Evolutionary conservation across 2,329 filamentous ascomycete genomes (phyloP).

Genomic region (Chrysoporthe cubensis): DNA sequence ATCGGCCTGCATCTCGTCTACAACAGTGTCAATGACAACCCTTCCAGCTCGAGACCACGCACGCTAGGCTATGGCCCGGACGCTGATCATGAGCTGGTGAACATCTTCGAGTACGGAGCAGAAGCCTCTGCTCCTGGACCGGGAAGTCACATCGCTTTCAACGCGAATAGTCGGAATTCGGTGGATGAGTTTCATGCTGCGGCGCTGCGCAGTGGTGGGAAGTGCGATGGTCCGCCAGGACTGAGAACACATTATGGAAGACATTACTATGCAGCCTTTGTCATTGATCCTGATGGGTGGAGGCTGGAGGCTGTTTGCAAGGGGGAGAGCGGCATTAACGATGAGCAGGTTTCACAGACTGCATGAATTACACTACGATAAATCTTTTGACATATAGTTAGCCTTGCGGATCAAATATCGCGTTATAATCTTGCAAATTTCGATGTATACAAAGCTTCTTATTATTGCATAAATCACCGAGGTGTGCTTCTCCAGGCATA

Average conservation of each 20-base stretch:
- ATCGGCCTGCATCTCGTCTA: slow-evolving; percentile 38
- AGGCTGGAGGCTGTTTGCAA: not conserved
- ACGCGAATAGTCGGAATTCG: slow-evolving; percentile 36
- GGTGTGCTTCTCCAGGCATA: too few relatives aligned
- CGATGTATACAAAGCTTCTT: too few relatives aligned
- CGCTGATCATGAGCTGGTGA: slow-evolving; percentile 35
- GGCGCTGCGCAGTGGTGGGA: slow-evolving; percentile 36
- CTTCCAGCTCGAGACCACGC: slow-evolving; percentile 24
- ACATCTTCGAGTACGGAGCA: slow-evolving; percentile 37
- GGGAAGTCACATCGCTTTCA: slow-evolving; percentile 41
- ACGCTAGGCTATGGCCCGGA: slow-evolving; percentile 38
- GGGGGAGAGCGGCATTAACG: slow-evolving; percentile 14
- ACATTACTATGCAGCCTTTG: slow-evolving; percentile 40
- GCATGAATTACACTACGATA: not conserved
- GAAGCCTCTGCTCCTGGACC: slow-evolving; percentile 33
- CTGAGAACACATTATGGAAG: slow-evolving; percentile 30
- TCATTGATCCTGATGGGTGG: slow-evolving; percentile 40
- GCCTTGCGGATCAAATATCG: too few relatives aligned
- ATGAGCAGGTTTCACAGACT: not conserved
- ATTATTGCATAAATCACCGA: too few relatives aligned
- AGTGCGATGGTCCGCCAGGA: slow-evolving; percentile 37
- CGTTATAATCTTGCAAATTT: too few relatives aligned
- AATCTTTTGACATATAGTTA: too few relatives aligned
- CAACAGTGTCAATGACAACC: slow-evolving; percentile 33
- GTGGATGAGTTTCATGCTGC: slow-evolving; percentile 38